Evolutionary conservation across 345 rosid species (phyloP).

Genomic region (Sisymbrium altissimum): DNA sequence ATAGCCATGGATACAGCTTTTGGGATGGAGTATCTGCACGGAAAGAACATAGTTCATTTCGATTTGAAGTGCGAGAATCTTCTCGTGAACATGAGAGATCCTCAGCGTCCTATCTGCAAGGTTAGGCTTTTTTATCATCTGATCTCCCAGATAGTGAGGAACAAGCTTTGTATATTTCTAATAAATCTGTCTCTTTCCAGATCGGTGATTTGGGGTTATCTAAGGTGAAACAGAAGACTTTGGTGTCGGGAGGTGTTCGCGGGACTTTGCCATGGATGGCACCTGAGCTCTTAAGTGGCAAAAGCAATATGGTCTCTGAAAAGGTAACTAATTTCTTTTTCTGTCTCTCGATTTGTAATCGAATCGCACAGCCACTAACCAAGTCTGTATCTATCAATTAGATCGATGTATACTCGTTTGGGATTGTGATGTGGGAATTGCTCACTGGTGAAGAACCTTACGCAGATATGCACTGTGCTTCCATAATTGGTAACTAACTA

Average conservation of each 20-base stretch:
- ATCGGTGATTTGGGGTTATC: conserved; percentile 97
- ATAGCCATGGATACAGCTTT: conserved; percentile 98
- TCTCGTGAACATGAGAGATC: conserved; percentile 97
- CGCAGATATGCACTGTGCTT: conserved; percentile 89
- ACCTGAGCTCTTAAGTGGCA: conserved; percentile 97
- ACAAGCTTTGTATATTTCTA: conserved; percentile 14
- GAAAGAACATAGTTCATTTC: conserved; percentile 94
- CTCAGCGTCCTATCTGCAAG: conserved; percentile 98
- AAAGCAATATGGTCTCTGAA: conserved; percentile 95
- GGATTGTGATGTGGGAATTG: conserved; percentile 97
- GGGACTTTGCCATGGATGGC: conserved; percentile 99
- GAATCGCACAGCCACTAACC: neutral
- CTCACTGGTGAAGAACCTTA: conserved; percentile 97
- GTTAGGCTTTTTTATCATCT: conserved; percentile 29
- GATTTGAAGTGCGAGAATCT: conserved; percentile 98
- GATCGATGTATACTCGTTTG: conserved; percentile 99
- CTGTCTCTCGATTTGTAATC: neutral
- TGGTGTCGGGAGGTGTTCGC: conserved; percentile 98
- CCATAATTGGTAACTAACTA: conserved; percentile 78
- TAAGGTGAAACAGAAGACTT: conserved; percentile 90
- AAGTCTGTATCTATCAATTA: conserved; percentile 18
- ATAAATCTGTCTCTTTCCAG: conserved; percentile 36
- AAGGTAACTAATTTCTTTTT: conserved; percentile 51
- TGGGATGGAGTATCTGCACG: conserved; percentile 99
- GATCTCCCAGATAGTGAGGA: neutral